Base-by-base conservation (phyloP, 1,284 basidiomycete genomes). In the Sporisorium exsertum region DNA sequence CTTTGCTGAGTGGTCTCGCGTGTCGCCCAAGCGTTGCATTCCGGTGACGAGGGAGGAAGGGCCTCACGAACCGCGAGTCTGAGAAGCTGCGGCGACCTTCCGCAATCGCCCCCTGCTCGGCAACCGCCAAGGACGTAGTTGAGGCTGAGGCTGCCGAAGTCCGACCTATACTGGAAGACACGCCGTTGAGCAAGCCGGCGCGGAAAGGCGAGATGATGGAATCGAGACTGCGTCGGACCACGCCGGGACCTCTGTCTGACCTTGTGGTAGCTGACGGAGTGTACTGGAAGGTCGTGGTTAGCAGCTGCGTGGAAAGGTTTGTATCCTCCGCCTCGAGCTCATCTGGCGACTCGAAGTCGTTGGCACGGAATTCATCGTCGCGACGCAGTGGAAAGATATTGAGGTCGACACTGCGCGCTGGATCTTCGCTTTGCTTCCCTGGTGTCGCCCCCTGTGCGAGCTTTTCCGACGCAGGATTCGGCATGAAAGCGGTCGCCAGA, bases 191-290 rank as follows among this genome's bases (percentile, higher is more conserved):
- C 49, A 74, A 50, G 16, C 72, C 63, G 3, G 72, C 72, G 7
- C 72, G 67, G 57, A 75, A 75, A 6, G 72, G 72, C 9, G 72
- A 75, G 40, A 75, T 64, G 55, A 75, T 59, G 1, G 72, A 75
- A 32, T 75, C 72, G 22, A 75, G 57, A 47, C 72, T 75, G 40
- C 72, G 72, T 24, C 72, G 49, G 13, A 75, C 60, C 7, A 64
- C 60, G 29, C 72, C 72, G 16, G 72, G 64, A n/a, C 56, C 43
- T 33, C 64, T 52, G 5, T 33, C 42, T 4, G 58, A 12, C 29
- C 37, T 54, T 4, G 42, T 29, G 2, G 60, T 13, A 7, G 43
- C 13, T 3, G 27, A 46, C 7, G 45, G 35, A 18, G 32, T 52
- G 35, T 49, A 43, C 24, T 45, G 51, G n/a, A 33, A 62, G 46